Percentiles rank a stretch among this genome's conserved stretches.
Evolutionary conservation across 208 protist species (phyloP).

Genomic region (Leishmania turanica): DNA sequence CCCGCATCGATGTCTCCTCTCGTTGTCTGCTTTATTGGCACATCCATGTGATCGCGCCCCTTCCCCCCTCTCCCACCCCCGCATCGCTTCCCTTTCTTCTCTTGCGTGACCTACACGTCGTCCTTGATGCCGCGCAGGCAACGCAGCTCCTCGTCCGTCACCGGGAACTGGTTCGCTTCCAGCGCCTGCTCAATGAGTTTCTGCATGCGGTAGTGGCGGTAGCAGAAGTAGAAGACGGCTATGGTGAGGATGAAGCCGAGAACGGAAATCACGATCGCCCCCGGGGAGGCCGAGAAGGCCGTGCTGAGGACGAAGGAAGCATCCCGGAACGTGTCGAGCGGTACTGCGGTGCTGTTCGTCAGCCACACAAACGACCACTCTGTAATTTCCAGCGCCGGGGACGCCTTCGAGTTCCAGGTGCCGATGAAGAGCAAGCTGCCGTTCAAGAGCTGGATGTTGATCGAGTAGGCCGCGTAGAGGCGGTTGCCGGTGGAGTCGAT

Average conservation of each 20-base stretch:
- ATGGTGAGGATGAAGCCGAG: conserved; percentile 84
- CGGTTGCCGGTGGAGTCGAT: conserved; percentile 77
- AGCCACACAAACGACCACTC: conserved; percentile 59
- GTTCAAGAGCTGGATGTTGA: conserved; percentile 71
- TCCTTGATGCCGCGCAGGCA: conserved; percentile 48
- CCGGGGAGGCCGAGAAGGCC: conserved; percentile 71
- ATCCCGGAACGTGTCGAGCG: conserved; percentile 84
- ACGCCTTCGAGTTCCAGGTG: conserved; percentile 50
- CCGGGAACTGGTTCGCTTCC: conserved; percentile 60
- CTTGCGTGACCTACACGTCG: conserved; percentile 24
- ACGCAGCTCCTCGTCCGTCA: conserved; percentile 82
- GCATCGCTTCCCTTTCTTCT: background rate
- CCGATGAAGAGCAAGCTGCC: conserved; percentile 51
- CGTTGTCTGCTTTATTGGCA: background rate
- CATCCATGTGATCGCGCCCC: background rate
- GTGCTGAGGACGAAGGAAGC: conserved; percentile 73
- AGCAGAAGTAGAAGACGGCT: conserved; percentile 84
- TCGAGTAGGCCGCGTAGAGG: conserved; percentile 50
- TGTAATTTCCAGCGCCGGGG: conserved; percentile 37
- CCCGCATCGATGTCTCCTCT: background rate
- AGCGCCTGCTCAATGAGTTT: conserved; percentile 80
- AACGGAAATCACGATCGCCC: conserved; percentile 79
- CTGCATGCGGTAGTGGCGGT: conserved; percentile 85
- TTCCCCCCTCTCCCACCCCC: background rate
- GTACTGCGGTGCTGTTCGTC: conserved; percentile 56